phyloP scores from a whole-genome alignment of 345 rosid species.

The Theobroma cacao region DNA sequence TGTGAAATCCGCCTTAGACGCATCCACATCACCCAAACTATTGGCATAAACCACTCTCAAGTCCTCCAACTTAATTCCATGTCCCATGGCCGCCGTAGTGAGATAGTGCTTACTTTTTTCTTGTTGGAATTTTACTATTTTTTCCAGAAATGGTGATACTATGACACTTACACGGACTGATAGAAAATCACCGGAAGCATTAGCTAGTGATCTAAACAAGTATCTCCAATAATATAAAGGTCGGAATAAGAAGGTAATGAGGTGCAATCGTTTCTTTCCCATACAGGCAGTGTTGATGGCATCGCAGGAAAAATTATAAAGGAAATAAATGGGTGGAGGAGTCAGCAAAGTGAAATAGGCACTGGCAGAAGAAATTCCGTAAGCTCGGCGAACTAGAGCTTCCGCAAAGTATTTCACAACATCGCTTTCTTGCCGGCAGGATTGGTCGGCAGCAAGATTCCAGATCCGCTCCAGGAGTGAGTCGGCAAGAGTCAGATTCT shows the following conservation, averaged over 20 bases:
- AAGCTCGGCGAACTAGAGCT: neutral
- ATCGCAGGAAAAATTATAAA: too few species aligned
- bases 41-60: neutral
- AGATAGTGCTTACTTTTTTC: neutral
- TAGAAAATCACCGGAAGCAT: neutral
- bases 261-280: neutral
- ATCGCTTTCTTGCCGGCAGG: neutral
- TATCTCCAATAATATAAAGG: neutral
- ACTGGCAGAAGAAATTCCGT: neutral
- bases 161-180: neutral
- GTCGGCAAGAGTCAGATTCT: neutral
- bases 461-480: neutral
- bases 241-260: neutral
- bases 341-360: too few species aligned
- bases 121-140: neutral
- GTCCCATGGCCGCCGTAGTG: neutral
- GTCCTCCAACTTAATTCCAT: neutral
- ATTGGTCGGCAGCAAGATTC: neutral
- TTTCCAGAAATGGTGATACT: neutral
- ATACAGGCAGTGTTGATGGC: neutral
- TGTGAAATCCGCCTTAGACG: neutral
- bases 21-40: constrained; percentile 2
- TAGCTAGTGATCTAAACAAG: neutral
- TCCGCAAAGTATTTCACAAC: neutral
- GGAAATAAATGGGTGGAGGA: neutral